A percentile compares a stretch with the other conserved stretches of the same genome.
Conservation (phyloP, 2,329 filamentous ascomycete genomes). For the Cladophialophora carrionii region DNA sequence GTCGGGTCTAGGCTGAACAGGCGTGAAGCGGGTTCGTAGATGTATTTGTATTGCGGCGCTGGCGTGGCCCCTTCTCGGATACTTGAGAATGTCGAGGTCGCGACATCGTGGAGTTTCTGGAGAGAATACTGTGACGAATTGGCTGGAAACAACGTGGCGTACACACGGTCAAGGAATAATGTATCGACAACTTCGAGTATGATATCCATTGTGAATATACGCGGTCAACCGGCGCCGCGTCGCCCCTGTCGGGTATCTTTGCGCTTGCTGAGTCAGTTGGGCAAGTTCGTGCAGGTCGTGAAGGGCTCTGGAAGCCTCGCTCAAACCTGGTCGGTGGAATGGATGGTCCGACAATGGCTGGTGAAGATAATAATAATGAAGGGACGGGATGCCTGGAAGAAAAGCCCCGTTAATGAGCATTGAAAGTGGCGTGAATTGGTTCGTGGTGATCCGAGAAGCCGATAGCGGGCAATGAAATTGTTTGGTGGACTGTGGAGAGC, state of each 20-base stretch:
- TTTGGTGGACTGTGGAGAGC: slow-evolving; percentile 19
- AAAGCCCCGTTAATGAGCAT: background rate
- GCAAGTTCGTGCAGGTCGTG: background rate
- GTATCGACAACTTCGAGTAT: slow-evolving; percentile 84
- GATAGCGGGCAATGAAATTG: slow-evolving; percentile 19
- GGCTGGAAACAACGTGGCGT: slow-evolving; percentile 70
- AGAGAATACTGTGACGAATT: slow-evolving; percentile 59
- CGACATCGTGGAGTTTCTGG: slow-evolving; percentile 55
- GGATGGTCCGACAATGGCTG: background rate
- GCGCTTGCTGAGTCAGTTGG: background rate
- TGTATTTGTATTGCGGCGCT: slow-evolving; percentile 56
- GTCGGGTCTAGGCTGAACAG: slow-evolving; percentile 72
- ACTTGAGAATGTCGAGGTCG: slow-evolving; percentile 59
- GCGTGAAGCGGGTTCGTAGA: slow-evolving; percentile 71
- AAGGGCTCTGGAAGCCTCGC: background rate
- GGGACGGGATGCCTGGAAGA: background rate
- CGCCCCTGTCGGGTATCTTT: background rate
- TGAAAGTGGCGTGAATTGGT: slow-evolving; percentile 20
- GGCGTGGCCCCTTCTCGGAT: slow-evolving; percentile 46
- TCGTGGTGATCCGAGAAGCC: slow-evolving; percentile 15
- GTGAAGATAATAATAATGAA: background rate
- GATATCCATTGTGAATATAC: slow-evolving; percentile 74
- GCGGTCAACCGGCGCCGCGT: background rate
- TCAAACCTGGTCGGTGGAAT: background rate
- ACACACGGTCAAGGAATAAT: slow-evolving; percentile 77